Percentiles rank a stretch among this genome's conserved stretches.
These are phyloP conservation scores for Ampelomyces quisqualis DNA, from an alignment of 2,329 filamentous ascomycete genomes.

Conservation along the genomic window DNA sequence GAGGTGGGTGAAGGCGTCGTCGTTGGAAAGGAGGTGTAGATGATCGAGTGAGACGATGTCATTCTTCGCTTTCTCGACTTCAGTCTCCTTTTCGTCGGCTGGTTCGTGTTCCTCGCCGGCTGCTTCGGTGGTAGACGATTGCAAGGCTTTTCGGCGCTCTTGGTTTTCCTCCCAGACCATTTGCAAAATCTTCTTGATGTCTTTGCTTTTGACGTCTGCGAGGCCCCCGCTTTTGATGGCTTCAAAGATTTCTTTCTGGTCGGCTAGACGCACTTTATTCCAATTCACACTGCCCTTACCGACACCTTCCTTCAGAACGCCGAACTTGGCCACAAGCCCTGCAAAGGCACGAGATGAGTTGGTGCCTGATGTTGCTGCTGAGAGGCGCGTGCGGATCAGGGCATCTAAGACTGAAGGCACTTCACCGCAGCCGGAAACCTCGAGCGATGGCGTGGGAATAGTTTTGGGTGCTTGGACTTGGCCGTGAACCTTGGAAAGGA, in stretches of 20 bases:
- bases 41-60: constrained; percentile 66
- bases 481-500: constrained; percentile 68
- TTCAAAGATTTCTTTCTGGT: constrained; percentile 62
- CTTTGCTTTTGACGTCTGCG: constrained; percentile 67
- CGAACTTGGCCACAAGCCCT: constrained; percentile 65
- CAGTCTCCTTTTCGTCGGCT: constrained; percentile 55
- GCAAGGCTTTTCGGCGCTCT: constrained; percentile 54
- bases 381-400: constrained; percentile 62
- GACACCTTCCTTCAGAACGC: constrained; percentile 61
- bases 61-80: constrained; percentile 59
- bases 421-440: constrained; percentile 69
- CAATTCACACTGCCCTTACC: constrained; percentile 74
- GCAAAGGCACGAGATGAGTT: constrained; percentile 68
- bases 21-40: constrained; percentile 56
- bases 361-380: constrained; percentile 59
- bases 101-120: constrained; percentile 50
- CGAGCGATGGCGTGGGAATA: constrained; percentile 68
- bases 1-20: constrained; percentile 60
- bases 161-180: constrained; percentile 70
- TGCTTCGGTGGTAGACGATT: constrained; percentile 36
- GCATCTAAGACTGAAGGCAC: constrained; percentile 66
- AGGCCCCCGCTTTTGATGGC: constrained; percentile 72
- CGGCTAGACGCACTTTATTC: constrained; percentile 65
- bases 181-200: constrained; percentile 73
- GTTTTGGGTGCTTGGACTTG: constrained; percentile 63